Evolutionary conservation across 1,284 basidiomycete species (phyloP), one percentile per base, ranked within the genome.

Genomic region (Austroboletus olivaceoglutinosus): DNA sequence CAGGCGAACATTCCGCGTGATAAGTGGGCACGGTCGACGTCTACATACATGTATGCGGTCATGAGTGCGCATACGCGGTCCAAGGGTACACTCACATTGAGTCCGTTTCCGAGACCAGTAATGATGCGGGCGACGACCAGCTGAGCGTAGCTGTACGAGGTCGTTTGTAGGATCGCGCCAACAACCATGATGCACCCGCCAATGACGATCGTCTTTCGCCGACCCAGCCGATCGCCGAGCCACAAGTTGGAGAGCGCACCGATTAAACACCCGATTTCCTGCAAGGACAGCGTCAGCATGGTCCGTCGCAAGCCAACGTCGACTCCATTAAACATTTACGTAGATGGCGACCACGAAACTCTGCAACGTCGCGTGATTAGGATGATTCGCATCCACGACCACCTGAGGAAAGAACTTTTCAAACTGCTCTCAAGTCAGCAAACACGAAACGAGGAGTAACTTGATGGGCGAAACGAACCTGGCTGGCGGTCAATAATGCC

Each of bases 1-100:
- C 77, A 9, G 80, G 77, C 3, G 82, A 81, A 54, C 82, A 81
- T 62, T 89, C 86, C 0, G 83, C 81, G 48, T 86, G 85, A 56
- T 85, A 83, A 8, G 74, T 73, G 10, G 82, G 81, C 2, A 83
- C 80, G 11, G 81, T 83, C 3, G 81, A 83, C 2, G 82, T 84
- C 81, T 84, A 43, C 27, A 29, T 25, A 9, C 25, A 25, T 9
- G 25, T 39, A 42, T 2, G 5, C 23, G 10, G 23, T 63, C 42
- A 51, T 36, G 4, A 40, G 16, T 22, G 15, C 2, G n/a, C 4
- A 6, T 16, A 37, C 4, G 13, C 4, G 9, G 13, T 19, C 34
- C 7, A 1, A 29, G 5, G 2, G 2, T 3, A 4, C 18, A 62
- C 76, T 34, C 47, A 81, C 81, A 59, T 86, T 86, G 43, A 86